Evolutionary conservation across 345 rosid genomes (phyloP).

Genomic region (Hirschfeldia incana): DNA sequence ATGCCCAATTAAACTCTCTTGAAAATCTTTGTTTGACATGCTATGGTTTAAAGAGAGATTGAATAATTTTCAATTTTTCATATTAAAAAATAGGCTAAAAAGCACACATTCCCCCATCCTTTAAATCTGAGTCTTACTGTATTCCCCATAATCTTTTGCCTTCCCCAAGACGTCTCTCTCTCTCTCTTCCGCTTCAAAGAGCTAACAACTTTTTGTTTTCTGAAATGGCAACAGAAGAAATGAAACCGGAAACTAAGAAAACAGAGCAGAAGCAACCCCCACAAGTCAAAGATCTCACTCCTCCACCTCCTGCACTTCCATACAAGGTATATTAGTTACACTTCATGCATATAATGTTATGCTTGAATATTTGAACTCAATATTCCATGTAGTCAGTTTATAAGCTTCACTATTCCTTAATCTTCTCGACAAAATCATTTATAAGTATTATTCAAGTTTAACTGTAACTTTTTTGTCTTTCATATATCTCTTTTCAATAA

Average conservation of each 20-base stretch:
- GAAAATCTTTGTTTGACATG: not conserved
- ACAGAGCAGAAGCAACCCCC: conserved; percentile 25
- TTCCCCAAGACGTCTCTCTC: conserved; percentile 26
- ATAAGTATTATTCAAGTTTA: too few species aligned
- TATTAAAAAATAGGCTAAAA: not conserved
- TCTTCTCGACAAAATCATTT: not conserved
- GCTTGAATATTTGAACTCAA: not conserved
- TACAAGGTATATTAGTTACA: conserved; percentile 55
- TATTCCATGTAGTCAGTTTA: not conserved
- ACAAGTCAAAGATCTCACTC: conserved; percentile 27
- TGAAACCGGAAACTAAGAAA: conserved; percentile 42
- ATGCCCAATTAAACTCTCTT: not conserved
- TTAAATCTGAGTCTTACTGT: conserved; percentile 30
- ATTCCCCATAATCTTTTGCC: conserved; percentile 28
- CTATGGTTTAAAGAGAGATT: not conserved
- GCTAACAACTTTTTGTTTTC: conserved; percentile 8
- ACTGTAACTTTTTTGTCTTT: not conserved
- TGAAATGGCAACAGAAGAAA: conserved; percentile 52
- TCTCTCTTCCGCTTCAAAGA: conserved; percentile 27
- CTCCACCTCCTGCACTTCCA: conserved; percentile 40
- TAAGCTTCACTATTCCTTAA: not conserved
- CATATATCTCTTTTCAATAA: not conserved
- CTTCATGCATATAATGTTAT: not conserved
- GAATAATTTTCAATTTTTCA: not conserved
- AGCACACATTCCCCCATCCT: conserved; percentile 21